phyloP scores from a whole-genome alignment of 345 rosid species.

The Geranium brycei region DNA sequence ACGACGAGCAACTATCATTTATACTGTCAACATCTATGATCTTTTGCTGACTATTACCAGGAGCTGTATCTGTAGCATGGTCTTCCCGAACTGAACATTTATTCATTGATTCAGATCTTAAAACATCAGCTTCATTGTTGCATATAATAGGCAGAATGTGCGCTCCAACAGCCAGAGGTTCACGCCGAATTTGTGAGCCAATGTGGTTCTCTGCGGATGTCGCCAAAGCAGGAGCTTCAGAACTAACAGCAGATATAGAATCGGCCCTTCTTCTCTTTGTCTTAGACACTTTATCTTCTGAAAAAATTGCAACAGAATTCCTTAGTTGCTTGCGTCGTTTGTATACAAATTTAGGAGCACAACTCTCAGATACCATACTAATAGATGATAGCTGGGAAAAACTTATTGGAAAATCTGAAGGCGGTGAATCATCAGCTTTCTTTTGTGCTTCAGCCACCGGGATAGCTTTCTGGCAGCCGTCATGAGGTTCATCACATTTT shows the following conservation, averaged over 20 bases:
- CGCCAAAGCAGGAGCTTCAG: slow-evolving; percentile 22
- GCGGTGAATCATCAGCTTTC: slow-evolving; percentile 22
- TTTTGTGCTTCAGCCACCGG: slow-evolving; percentile 17
- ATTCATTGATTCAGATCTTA: slow-evolving; percentile 14
- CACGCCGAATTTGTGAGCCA: slow-evolving; percentile 13
- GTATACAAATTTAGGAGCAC: slow-evolving; percentile 37
- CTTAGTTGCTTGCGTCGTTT: slow-evolving; percentile 34
- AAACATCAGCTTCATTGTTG: slow-evolving; percentile 13
- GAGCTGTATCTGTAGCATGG: slow-evolving; percentile 22
- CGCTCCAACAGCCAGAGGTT: slow-evolving; percentile 15
- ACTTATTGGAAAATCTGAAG: slow-evolving; percentile 20
- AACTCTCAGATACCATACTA: slow-evolving; percentile 26
- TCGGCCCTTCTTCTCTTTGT: slow-evolving; percentile 25
- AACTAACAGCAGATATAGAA: slow-evolving; percentile 33
- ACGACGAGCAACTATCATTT: slow-evolving; percentile 58
- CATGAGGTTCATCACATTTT: slow-evolving; percentile 22
- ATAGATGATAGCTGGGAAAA: slow-evolving; percentile 27
- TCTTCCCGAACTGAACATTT: slow-evolving; percentile 16
- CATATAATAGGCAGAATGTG: slow-evolving; percentile 9
- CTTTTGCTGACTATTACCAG: slow-evolving; percentile 20
- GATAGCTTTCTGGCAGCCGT: slow-evolving; percentile 25
- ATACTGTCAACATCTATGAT: slow-evolving; percentile 34
- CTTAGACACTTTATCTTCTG: slow-evolving; percentile 18
- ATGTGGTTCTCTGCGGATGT: slow-evolving; percentile 18
- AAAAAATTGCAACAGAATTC: slow-evolving; percentile 15